Evolutionary conservation across 208 protist species (phyloP), one percentile per base, ranked within the genome.

Genomic region (Leishmania amazonensis): DNA sequence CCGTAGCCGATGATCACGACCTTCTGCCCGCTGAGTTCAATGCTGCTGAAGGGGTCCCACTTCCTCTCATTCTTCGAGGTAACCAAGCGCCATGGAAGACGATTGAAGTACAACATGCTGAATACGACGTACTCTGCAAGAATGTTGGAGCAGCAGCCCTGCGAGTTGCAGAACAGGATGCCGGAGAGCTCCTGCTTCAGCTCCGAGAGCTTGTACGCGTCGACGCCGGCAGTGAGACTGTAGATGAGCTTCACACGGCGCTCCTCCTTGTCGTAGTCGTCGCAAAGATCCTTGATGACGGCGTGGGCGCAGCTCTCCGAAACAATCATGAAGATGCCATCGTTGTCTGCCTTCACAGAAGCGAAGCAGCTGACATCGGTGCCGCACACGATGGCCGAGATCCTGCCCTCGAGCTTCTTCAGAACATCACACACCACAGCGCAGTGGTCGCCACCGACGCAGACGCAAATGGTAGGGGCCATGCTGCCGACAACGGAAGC

Each of bases 101-200:
- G 91, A 87, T 97, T 96, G 87, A 98, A 98, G 91, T 98, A 94
- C 45, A 95, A 19, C 88, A 95, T 94, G 67, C 88, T 76, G 83
- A 91, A 96, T 28, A 92, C 73, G 21, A 96, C 89, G 76, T 96
- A 88, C 87, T 98, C 95, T 24, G 90, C 92, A 28, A 97, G 81
- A n/a, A 96, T 89, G 40, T 82, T 79, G 6, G 86, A 89, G 89
- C 87, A 96, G 83, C 85, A 90, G 19, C 91, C 91, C 62, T 93
- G 84, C 0, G 86, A 91, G 81, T 97, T 98, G 83, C 87, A 83
- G 76, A 97, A 85, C 3, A 90, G 91, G 65, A 96, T 90, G 64
- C 84, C 84, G 21, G 65, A 54, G 31, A 96, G 70, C 54, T 94
- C 81, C 58, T 85, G 73, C 51, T 80, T 70, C 17, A 96, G 79